Base-by-base conservation (phyloP, 768 basidiomycete species). In the Saitozyma sp. region DNA sequence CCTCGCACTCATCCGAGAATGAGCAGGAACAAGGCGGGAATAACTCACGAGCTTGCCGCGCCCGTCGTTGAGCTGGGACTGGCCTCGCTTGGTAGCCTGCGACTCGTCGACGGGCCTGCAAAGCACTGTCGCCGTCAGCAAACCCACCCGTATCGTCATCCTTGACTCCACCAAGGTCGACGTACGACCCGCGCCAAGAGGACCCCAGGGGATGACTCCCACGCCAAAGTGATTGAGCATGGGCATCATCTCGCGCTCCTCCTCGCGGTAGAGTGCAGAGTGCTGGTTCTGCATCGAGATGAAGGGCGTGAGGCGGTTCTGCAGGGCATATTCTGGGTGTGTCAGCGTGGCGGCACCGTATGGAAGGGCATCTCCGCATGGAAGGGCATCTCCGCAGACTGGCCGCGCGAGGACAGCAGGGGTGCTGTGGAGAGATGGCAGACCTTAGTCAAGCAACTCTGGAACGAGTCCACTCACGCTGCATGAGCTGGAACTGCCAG, bases 231-330 rank as follows among this genome's bases (percentile, higher is more conserved):
- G 67, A 50, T 70, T 62, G 41, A 69, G 54, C 54, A 65, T 67
- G 0, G 77, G 77, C 65, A 78, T 69, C 77, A 77, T 78, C 66
- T 78, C 77, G n/a, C 77, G 40, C 54, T 78, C 86, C 69, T 88
- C 87, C 71, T 88, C 87, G 14, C 87, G 80, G 67, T 88, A 88
- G 11, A 85, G 69, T 8, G 86, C 74, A 62, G 79, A 85, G 71
- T 88, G 84, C 61, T 86, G 85, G 68, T 88, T 88, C 74, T 88
- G 87, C 86, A 88, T 86, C 0, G 85, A 85, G 69, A 88, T 85
- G 77, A 88, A 88, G 62, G 79, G 82, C 3, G 85, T 85, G 81
- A 84, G 84, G 3, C 82, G 81, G 72, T 88, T 84, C 45, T 82
- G 74, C 59, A 86, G 84, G 0, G 86, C 86, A 66, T 87, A 87